Evolutionary conservation across 2,329 filamentous ascomycete genomes (phyloP), one percentile per base, ranked within the genome.

Genomic region (Leptographium lundbergii): DNA sequence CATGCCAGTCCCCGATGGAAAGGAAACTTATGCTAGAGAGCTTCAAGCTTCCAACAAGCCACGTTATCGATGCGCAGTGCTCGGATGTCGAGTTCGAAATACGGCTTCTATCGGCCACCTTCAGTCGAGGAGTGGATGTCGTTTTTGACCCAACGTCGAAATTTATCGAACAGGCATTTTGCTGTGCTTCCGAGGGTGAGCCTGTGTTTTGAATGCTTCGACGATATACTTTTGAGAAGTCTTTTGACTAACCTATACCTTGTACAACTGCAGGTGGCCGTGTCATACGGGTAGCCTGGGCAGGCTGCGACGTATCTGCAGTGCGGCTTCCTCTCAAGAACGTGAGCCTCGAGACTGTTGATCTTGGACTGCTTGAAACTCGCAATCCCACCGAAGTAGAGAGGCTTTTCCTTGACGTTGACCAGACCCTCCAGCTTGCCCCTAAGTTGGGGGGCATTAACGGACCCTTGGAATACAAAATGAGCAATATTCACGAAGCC

Each of bases 71-170:
- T 17, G 53, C 27, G 5, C 29, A 36, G 13, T 10, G 4, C 5
- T 17, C 39, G 6, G 42, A 56, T 9, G 54, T 61, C 17, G 11
- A 54, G 22, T 36, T 63, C 19, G 56, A 62, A 10, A 62, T 65
- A 0, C 57, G 63, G 4, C 62, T 78, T 39, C 63, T 69, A 29
- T 61, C 67, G 0, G 57, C 68, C 22, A 76, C 74, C 0, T 61
- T 60, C 17, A 60, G 64, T 1, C 57, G 60, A 3, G 72, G 72
- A 13, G 71, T 77, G 2, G 73, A 80, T 52, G 60, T 78, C 4
- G 67, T 79, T 1, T 77, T 78, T 57, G 77, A 78, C 61, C 69
- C 77, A 0, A 74, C 76, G 0, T 71, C 71, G 54, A 64, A 69
- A 10, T 63, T 71, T 42, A 57, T 70, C 4, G 67, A 70, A 3